A percentile compares a stretch with the other conserved stretches of the same genome.
These are phyloP conservation scores for Argentina anserina DNA, from an alignment of 306 rosid genomes.

Conservation along the genomic window DNA sequence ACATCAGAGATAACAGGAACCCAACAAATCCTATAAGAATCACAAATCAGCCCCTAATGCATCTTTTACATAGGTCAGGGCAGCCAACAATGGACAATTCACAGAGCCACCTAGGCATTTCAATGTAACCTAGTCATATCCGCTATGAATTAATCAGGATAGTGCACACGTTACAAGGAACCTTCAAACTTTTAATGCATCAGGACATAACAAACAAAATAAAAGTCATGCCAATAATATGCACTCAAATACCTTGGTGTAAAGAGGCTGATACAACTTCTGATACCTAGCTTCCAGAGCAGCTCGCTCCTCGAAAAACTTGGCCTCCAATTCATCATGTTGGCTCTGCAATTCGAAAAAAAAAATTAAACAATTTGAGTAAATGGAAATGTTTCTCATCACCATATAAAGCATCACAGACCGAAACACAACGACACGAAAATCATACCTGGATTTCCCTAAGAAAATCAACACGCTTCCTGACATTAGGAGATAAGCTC, in stretches of 20 bases:
- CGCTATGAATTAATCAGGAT: not conserved
- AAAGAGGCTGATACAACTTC: slow-evolving; percentile 70
- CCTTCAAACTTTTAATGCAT: not conserved
- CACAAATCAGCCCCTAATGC: not conserved
- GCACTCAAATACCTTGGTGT: slow-evolving; percentile 49
- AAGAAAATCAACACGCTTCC: slow-evolving; percentile 85
- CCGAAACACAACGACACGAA: not conserved
- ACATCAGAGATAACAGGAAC: not conserved
- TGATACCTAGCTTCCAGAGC: slow-evolving; percentile 92
- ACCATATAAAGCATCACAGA: not conserved
- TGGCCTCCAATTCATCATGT: slow-evolving; percentile 76
- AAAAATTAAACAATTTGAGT: not conserved
- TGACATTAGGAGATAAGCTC: slow-evolving; percentile 50
- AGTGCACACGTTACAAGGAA: not conserved
- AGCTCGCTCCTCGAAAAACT: slow-evolving; percentile 86
- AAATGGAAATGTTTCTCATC: not conserved
- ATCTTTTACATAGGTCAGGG: not conserved
- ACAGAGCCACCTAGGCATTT: not conserved
- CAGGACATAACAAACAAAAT: not conserved
- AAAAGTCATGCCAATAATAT: not conserved
- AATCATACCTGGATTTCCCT: slow-evolving; percentile 73
- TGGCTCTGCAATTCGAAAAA: slow-evolving; percentile 46
- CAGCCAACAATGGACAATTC: not conserved
- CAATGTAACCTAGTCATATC: not conserved
- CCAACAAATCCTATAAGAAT: not conserved